Conservation (phyloP, 371 early-diverging fungal species). For the Conidiobolus incongruus region DNA sequence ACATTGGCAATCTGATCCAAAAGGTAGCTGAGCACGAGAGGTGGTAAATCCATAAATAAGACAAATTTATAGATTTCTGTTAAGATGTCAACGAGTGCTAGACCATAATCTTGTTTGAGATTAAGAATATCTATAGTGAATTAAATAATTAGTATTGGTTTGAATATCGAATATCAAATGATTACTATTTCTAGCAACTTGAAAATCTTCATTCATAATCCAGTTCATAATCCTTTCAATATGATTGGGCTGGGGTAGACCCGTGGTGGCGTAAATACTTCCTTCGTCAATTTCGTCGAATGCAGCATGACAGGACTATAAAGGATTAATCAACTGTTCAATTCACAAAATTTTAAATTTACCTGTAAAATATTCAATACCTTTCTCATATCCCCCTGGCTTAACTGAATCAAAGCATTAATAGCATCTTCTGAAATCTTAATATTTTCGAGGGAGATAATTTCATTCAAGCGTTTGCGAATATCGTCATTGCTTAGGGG, state of each 20-base stretch:
- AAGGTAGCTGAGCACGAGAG: constrained; percentile 31
- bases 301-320: constrained; percentile 57
- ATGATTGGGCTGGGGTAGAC: constrained; percentile 72
- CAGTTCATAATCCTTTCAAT: constrained; percentile 54
- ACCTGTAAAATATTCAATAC: constrained; percentile 84
- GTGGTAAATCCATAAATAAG: constrained; percentile 36
- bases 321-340: neutral
- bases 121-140: constrained; percentile 30
- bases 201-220: constrained; percentile 57
- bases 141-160: neutral
- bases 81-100: constrained; percentile 76
- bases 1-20: constrained; percentile 65
- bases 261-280: constrained; percentile 76
- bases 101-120: constrained; percentile 58
- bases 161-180: neutral
- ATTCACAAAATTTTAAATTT: neutral
- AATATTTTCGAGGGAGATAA: constrained; percentile 50
- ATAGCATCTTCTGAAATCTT: constrained; percentile 62
- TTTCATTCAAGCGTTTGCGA: constrained; percentile 37
- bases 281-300: constrained; percentile 47
- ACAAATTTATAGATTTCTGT: constrained; percentile 41
- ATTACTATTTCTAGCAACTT: constrained; percentile 45
- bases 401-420: constrained; percentile 49
- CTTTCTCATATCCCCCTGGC: constrained; percentile 92
- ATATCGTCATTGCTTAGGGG: constrained; percentile 68